Evolutionary conservation across 164 flowering plant species (phyloP).

Genomic region (Brasenia schreberi): DNA sequence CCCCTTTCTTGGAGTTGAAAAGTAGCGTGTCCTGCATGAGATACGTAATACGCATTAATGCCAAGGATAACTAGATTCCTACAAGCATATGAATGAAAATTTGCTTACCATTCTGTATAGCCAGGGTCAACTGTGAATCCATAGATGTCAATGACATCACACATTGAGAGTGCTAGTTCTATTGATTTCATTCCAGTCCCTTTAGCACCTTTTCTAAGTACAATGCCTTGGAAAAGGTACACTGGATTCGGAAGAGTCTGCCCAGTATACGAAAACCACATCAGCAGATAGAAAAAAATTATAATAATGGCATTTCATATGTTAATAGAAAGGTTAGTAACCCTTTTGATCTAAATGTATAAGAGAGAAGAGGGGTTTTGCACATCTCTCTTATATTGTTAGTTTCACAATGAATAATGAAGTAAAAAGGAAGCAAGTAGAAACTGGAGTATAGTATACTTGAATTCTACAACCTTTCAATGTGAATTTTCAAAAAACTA

Average conservation of each 20-base stretch:
- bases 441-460: no score
- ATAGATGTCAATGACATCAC: conserved; percentile 94
- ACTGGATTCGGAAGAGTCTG: conserved; percentile 94
- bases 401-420: no score
- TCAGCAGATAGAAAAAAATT: neutral
- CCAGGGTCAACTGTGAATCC: conserved; percentile 99
- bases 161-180: conserved; percentile 96
- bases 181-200: conserved; percentile 99
- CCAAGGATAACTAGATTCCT: neutral
- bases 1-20: conserved; percentile 84
- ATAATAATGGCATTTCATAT: neutral
- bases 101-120: conserved; percentile 81
- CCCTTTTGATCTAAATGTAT: no score
- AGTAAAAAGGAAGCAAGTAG: no score
- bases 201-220: conserved; percentile 93
- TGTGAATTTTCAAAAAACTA: no score
- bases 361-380: no score
- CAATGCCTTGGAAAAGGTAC: conserved; percentile 98
- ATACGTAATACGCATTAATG: neutral
- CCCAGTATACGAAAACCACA: conserved; percentile 3
- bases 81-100: neutral
- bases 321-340: no score
- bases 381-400: no score
- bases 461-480: no score
- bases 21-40: conserved; percentile 76